These are phyloP conservation scores for Geranomyces michiganensis DNA, from an alignment of 192 early-diverging fungal species.

Conservation along the genomic window DNA sequence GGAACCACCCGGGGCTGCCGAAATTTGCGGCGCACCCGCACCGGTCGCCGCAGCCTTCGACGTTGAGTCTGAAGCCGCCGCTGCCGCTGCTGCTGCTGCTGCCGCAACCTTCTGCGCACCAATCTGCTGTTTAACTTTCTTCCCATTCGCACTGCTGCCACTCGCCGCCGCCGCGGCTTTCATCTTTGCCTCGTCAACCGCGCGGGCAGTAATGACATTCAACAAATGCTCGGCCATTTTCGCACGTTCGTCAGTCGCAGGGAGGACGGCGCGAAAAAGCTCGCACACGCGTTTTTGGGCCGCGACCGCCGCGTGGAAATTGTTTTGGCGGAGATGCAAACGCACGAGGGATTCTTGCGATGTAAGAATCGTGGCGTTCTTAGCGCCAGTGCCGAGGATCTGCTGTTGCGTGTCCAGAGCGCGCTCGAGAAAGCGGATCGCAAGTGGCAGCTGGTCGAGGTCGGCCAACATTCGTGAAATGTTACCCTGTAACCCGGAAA, in stretches of 20 bases:
- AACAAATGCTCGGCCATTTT: background rate
- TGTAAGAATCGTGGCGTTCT: background rate
- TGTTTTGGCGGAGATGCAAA: background rate
- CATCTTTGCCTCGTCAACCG: conserved; percentile 11
- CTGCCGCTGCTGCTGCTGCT: background rate
- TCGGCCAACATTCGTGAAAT: conserved; percentile 2
- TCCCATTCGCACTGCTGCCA: background rate
- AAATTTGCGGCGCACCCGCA: too few relatives aligned
- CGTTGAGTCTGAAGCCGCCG: background rate
- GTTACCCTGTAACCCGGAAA: background rate
- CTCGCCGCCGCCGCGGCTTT: background rate
- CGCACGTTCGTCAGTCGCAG: conserved; percentile 1
- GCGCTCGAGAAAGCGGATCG: conserved; percentile 6
- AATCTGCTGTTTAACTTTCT: background rate
- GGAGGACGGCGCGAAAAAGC: background rate
- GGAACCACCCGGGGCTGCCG: background rate
- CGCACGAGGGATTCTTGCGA: conserved; percentile 6
- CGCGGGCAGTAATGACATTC: background rate
- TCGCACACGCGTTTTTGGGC: conserved; percentile 12
- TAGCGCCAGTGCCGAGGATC: background rate
- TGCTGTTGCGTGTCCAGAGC: background rate
- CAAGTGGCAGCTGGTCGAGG: background rate
- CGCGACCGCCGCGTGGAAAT: conserved; percentile 9
- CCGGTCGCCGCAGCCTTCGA: too few relatives aligned
- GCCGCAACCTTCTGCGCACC: background rate